A percentile compares a stretch with the other conserved stretches of the same genome.
Conservation (phyloP, 148 eudicot species). For the Heliamphora exappendiculata region DNA sequence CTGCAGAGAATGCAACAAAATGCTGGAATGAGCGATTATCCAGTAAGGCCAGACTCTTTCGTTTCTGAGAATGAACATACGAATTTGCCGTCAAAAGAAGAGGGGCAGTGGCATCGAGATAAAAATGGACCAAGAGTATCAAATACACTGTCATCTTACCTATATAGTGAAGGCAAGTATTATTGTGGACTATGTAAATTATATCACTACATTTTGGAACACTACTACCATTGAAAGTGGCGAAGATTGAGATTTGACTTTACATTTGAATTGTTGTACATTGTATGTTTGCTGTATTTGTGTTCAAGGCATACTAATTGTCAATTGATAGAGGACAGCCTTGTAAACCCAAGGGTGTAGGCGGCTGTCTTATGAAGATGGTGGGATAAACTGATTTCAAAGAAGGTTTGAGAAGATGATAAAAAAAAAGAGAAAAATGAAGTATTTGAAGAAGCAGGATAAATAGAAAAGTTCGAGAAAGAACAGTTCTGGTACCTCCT, state of each 20-base stretch:
- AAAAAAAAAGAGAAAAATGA: neutral
- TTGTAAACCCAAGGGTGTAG: neutral
- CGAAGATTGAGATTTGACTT: neutral
- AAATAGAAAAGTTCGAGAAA: neutral
- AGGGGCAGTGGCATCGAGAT: conserved; percentile 39
- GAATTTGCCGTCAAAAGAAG: conserved; percentile 21
- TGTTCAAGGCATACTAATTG: neutral
- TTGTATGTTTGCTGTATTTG: neutral
- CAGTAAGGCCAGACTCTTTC: conserved; percentile 23
- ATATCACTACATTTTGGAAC: neutral
- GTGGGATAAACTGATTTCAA: neutral
- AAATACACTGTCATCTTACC: conserved; percentile 24
- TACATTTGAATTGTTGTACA: neutral
- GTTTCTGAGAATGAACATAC: conserved; percentile 24
- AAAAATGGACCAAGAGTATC: conserved; percentile 29
- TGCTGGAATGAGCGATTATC: conserved; percentile 15
- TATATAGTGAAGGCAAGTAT: conserved; percentile 31
- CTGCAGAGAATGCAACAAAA: conserved; percentile 26
- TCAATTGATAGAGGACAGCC: neutral
- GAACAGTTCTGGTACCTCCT: neutral
- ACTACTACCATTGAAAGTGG: neutral
- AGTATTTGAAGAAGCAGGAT: neutral
- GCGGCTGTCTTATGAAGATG: neutral
- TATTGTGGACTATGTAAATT: neutral
- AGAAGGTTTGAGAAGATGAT: neutral